Conservation (phyloP, 805 yeast species). For the Osmozyma mogii region DNA sequence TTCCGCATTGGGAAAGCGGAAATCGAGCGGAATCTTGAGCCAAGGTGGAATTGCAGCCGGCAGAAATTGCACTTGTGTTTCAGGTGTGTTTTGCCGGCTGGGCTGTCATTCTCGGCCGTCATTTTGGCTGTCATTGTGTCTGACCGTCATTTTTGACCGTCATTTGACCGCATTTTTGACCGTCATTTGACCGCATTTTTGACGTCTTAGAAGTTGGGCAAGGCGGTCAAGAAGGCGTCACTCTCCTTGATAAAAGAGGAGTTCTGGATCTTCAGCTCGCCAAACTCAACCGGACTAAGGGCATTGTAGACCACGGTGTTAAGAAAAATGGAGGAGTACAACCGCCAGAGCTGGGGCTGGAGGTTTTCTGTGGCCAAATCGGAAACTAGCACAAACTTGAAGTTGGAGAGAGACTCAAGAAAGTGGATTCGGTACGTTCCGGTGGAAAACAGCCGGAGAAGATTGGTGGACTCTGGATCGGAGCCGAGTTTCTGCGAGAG, state of each 20-base stretch:
- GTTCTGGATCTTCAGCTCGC: constrained; percentile 46
- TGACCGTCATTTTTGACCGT: too few relatives aligned
- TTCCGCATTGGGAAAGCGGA: too few relatives aligned
- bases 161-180: too few relatives aligned
- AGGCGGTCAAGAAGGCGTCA: constrained; percentile 37
- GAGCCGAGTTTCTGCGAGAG: constrained; percentile 51
- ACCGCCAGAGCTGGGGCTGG: constrained; percentile 45
- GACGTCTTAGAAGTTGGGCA: constrained; percentile 12
- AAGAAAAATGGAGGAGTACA: constrained; percentile 54
- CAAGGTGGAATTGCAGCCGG: too few relatives aligned
- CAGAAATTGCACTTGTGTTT: too few relatives aligned
- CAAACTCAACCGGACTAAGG: constrained; percentile 50
- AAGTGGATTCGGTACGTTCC: constrained; percentile 73
- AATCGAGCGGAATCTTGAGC: too few relatives aligned
- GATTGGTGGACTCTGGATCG: constrained; percentile 16
- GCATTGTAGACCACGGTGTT: constrained; percentile 53
- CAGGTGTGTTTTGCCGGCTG: too few relatives aligned
- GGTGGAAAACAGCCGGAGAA: constrained; percentile 54
- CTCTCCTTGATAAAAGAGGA: constrained; percentile 47
- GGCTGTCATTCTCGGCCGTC: too few relatives aligned
- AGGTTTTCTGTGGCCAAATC: constrained; percentile 54
- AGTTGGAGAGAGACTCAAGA: constrained; percentile 69
- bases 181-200: too few relatives aligned
- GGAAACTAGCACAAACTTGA: constrained; percentile 67
- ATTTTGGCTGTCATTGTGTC: too few relatives aligned